phyloP scores from a whole-genome alignment of 331 rosid species.

The Pyrus hybrid region DNA sequence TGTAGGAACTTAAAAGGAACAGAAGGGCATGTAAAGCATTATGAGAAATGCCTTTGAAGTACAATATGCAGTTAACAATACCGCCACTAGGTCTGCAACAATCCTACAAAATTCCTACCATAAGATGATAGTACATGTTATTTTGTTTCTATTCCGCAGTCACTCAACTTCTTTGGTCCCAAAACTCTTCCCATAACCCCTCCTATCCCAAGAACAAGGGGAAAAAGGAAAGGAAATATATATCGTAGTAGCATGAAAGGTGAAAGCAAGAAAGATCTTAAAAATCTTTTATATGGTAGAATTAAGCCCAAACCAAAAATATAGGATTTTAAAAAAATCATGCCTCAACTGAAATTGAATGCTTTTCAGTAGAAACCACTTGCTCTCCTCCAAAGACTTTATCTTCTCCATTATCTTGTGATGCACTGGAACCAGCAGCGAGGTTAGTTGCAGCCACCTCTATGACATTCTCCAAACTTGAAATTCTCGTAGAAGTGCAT shows the following conservation, averaged over 20 bases:
- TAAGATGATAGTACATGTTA: neutral
- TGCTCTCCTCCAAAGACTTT: slow-evolving; percentile 37
- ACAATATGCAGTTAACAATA: neutral
- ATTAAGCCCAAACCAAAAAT: neutral
- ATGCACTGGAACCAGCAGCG: slow-evolving; percentile 19
- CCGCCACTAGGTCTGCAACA: neutral
- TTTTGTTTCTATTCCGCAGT: neutral
- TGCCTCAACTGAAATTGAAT: slow-evolving; percentile 65
- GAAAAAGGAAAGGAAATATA: neutral
- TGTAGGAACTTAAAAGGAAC: neutral
- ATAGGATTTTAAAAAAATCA: slow-evolving; percentile 12
- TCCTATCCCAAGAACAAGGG: neutral
- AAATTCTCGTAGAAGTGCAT: slow-evolving; percentile 12
- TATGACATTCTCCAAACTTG: slow-evolving; percentile 12
- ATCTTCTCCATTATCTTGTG: slow-evolving; percentile 18
- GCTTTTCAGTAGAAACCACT: slow-evolving; percentile 32
- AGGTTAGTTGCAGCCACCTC: slow-evolving; percentile 30
- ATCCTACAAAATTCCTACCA: neutral
- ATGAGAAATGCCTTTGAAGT: neutral
- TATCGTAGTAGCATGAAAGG: neutral
- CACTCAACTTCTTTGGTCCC: too few relatives aligned
- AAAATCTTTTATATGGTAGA: neutral
- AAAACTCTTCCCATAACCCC: neutral
- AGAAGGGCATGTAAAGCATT: neutral
- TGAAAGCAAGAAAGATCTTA: neutral